A percentile compares a stretch with the other conserved stretches of the same genome.
Evolutionary conservation across 164 flowering plant genomes (phyloP).

Genomic region (Piper betle): DNA sequence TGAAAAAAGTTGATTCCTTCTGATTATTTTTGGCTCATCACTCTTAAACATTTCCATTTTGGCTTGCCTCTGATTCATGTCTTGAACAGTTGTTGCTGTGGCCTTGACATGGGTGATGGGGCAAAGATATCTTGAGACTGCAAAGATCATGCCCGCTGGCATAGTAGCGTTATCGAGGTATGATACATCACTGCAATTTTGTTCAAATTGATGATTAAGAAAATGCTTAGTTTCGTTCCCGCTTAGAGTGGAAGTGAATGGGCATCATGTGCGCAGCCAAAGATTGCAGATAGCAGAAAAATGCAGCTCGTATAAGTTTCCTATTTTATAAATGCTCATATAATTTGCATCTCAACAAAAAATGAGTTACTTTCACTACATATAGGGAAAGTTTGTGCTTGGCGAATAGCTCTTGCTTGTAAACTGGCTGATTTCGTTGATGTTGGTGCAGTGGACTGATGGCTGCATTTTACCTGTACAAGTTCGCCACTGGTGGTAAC

Average conservation of each 20-base stretch:
- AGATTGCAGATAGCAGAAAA: no score
- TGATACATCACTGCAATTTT: background rate
- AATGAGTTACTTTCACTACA: no score
- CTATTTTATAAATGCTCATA: no score
- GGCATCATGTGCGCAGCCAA: no score
- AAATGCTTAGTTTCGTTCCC: no score
- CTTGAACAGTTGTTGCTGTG: conserved; percentile 53
- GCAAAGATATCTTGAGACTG: conserved; percentile 67
- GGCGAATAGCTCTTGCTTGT: background rate
- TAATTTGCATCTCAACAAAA: no score
- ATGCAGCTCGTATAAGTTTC: no score
- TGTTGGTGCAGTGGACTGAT: conserved; percentile 21
- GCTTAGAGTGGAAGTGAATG: no score
- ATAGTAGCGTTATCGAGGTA: conserved; percentile 85
- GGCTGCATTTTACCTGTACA: conserved; percentile 23
- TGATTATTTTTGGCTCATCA: background rate
- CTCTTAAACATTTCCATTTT: background rate
- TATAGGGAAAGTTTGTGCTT: background rate
- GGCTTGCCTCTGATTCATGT: conserved; percentile 1
- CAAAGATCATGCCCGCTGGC: conserved; percentile 97
- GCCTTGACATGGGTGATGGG: conserved; percentile 73
- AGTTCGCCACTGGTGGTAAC: conserved; percentile 24
- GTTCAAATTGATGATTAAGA: no score
- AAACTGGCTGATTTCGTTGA: background rate
- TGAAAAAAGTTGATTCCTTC: background rate